A percentile compares a stretch with the other conserved stretches of the same genome.
Conservation (phyloP, 257 asterid species). For the Nicotiana sylvestris region DNA sequence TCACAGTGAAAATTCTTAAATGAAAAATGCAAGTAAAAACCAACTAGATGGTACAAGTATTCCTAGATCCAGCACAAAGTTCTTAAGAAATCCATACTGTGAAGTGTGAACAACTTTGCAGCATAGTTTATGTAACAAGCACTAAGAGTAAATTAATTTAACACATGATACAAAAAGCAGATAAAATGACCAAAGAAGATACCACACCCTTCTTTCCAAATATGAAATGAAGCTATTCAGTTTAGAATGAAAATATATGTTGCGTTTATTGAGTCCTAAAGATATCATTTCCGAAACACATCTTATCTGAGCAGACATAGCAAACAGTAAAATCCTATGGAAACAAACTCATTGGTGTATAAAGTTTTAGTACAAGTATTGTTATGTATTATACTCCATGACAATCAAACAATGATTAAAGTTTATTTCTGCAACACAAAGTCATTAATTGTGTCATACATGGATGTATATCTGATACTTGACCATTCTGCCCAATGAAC, state of each 20-base stretch:
- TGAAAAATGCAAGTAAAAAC: background rate
- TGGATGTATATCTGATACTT: background rate
- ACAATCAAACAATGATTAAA: background rate
- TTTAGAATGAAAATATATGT: background rate
- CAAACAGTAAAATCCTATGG: background rate
- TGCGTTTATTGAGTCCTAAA: background rate
- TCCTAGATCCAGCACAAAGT: no score
- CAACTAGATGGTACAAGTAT: background rate
- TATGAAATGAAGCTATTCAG: background rate
- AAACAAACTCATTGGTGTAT: background rate
- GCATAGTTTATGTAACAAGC: background rate
- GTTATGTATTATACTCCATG: background rate
- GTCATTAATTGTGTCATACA: background rate
- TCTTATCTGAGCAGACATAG: background rate
- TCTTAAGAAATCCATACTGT: no score
- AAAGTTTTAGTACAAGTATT: no score
- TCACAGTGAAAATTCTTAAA: background rate
- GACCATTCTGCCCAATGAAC: background rate
- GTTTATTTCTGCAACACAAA: background rate
- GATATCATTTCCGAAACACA: no score
- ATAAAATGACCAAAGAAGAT: background rate
- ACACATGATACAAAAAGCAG: background rate
- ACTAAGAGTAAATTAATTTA: background rate
- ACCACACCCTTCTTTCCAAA: background rate
- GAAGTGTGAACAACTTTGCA: no score